phyloP scores from a whole-genome alignment of 495 filamentous ascomycete species.

The Alectoria sarmentosa region DNA sequence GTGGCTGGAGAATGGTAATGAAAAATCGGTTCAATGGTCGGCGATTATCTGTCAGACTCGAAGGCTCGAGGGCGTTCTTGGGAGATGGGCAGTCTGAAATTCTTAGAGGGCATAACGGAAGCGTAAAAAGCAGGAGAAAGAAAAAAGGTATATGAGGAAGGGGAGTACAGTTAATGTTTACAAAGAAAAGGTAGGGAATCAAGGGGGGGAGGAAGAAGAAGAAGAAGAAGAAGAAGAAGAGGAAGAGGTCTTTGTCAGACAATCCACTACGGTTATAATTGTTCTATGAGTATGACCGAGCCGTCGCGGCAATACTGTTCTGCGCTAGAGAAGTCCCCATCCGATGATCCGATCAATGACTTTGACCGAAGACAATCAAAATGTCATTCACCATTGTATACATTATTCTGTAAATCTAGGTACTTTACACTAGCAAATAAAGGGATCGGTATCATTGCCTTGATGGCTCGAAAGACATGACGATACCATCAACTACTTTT shows the following conservation, averaged over 20 bases:
- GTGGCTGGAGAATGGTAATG: not conserved
- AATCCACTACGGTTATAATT: too few species aligned
- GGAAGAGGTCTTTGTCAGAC: conserved; percentile 17
- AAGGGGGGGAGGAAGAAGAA: not conserved
- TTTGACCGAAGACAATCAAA: not conserved
- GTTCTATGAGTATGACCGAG: conserved; percentile 7
- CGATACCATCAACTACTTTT: not conserved
- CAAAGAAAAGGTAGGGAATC: not conserved
- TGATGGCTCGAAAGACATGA: not conserved
- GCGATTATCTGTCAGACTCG: not conserved
- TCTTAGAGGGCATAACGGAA: conserved; percentile 5
- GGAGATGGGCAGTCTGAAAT: not conserved
- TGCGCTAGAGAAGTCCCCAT: not conserved
- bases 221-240: not conserved
- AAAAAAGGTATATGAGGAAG: not conserved
- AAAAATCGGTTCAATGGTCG: not conserved
- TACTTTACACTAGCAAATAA: not conserved
- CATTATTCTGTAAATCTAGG: too few species aligned
- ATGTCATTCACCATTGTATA: not conserved
- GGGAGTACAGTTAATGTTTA: not conserved
- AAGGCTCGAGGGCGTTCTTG: not conserved
- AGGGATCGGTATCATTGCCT: not conserved
- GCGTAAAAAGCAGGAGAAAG: not conserved
- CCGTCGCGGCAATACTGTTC: not conserved
- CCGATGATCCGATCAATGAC: not conserved